Conservation (phyloP, 2,329 filamentous ascomycete species). For the Emmonsiellopsis sp. region DNA sequence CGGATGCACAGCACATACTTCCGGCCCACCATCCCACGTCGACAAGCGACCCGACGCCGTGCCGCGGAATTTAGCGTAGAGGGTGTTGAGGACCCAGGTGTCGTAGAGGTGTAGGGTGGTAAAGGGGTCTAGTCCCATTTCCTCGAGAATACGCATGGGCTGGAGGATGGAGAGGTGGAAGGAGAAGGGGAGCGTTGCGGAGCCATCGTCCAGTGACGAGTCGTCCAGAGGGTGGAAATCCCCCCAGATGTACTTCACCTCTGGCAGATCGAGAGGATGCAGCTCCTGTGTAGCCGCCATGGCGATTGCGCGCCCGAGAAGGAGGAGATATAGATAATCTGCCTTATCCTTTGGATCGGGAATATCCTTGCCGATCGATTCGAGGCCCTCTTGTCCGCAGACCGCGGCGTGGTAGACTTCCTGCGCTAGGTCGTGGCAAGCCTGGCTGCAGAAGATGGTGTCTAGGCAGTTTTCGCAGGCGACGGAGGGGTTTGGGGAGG, state of each 20-base stretch:
- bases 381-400: constrained; percentile 45
- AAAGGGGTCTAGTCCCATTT: constrained; percentile 55
- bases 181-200: constrained; percentile 48
- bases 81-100: constrained; percentile 67
- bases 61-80: constrained; percentile 87
- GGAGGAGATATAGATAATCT: constrained; percentile 50
- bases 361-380: constrained; percentile 50
- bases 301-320: constrained; percentile 50
- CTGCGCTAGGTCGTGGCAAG: constrained; percentile 47
- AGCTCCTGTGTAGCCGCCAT: constrained; percentile 50
- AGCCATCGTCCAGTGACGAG: constrained; percentile 18
- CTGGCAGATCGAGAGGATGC: constrained; percentile 50
- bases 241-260: constrained; percentile 57
- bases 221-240: constrained; percentile 42
- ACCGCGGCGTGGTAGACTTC: constrained; percentile 49
- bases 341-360: constrained; percentile 47
- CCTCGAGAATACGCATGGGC: constrained; percentile 52
- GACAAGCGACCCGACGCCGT: constrained; percentile 81
- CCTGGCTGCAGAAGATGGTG: constrained; percentile 50
- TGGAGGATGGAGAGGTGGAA: constrained; percentile 51
- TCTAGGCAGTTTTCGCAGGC: constrained; percentile 48
- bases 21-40: constrained; percentile 67
- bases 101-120: constrained; percentile 32
- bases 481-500: constrained; percentile 26
- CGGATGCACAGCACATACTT: constrained; percentile 87